Evolutionary conservation across 2,329 filamentous ascomycete species (phyloP), one percentile per base, ranked within the genome.

Genomic region (Zymoseptoria tritici): DNA sequence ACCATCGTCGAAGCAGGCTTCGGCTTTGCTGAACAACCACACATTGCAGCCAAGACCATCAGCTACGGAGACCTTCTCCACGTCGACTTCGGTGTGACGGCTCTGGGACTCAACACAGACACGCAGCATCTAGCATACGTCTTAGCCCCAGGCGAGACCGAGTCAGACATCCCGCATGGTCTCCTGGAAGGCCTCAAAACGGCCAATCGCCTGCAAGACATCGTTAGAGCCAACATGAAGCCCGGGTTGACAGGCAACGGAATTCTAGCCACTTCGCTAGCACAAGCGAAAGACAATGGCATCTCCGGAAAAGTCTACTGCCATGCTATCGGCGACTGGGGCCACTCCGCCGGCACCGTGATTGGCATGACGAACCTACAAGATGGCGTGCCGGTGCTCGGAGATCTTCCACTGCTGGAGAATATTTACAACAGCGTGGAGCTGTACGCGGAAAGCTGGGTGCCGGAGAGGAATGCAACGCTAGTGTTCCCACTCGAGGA

Each of bases 51-150:
- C 16, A 57, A 54, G 7, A 49, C 57, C 4, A 64, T 65, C n/a
- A 9, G 57, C 2, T 31, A 62, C 53, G 60, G 61, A 9, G 63
- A 66, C 29, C 55, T 66, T 16, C 57, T 66, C 2, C 64, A 66
- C 26, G 61, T 66, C 8, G 63, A 66, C 49, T 65, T 65, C 19
- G 64, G 64, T 4, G 58, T 66, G 2, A 65, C 64, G 6, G 63
- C 64, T 5, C 49, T 66, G 3, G 64, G 63, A 2, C 54, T 65
- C 16, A 66, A 66, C 21, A 66, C 64, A 3, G 64, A 65, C 20
- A 66, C 63, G 2, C 64, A 66, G 57, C 64, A 65, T 42, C 61
- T 66, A 7, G 63, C 63, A 2, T 66, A 66, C 52, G 63, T 65
- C 8, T 60, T 64, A 7, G 60, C 49, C 1, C 60, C 63, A 0